These are phyloP conservation scores for Candida piceae DNA, from an alignment of 805 yeast genomes.

Conservation along the genomic window DNA sequence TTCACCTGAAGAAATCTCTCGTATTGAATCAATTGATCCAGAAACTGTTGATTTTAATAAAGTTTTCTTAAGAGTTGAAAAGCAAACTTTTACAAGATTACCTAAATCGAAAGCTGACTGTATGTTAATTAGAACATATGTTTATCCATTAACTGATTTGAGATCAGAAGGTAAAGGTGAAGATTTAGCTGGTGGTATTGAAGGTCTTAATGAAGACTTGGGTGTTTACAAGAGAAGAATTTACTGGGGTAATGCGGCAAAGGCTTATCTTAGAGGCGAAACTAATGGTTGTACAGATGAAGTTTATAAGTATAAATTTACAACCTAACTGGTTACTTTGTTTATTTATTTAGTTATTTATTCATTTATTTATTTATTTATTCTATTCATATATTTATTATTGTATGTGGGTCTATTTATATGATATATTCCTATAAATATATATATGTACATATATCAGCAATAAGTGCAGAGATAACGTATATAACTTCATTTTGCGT, in stretches of 20 bases:
- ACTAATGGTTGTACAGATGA: conserved; percentile 30
- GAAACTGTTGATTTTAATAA: conserved; percentile 37
- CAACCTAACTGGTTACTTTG: no score
- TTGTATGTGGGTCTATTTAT: no score
- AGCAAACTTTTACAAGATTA: conserved; percentile 51
- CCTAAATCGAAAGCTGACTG: conserved; percentile 42
- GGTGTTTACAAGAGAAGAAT: conserved; percentile 58
- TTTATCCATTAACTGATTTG: conserved; percentile 45
- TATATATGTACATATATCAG: no score
- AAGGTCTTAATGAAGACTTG: conserved; percentile 54
- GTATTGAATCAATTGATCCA: conserved; percentile 31
- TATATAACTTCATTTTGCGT: no score
- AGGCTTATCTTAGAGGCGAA: conserved; percentile 34
- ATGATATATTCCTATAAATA: no score
- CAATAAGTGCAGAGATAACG: no score
- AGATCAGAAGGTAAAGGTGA: conserved; percentile 39
- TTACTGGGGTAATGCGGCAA: conserved; percentile 68
- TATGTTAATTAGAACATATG: conserved; percentile 54
- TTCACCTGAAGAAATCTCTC: conserved; percentile 29
- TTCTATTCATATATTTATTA: no score
- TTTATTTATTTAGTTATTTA: no score
- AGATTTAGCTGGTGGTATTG: conserved; percentile 58
- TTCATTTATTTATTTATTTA: no score
- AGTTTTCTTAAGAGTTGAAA: conserved; percentile 54
- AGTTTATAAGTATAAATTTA: conserved; percentile 18